phyloP scores from a whole-genome alignment of 164 flowering plant species.

The Vitis amurensis region DNA sequence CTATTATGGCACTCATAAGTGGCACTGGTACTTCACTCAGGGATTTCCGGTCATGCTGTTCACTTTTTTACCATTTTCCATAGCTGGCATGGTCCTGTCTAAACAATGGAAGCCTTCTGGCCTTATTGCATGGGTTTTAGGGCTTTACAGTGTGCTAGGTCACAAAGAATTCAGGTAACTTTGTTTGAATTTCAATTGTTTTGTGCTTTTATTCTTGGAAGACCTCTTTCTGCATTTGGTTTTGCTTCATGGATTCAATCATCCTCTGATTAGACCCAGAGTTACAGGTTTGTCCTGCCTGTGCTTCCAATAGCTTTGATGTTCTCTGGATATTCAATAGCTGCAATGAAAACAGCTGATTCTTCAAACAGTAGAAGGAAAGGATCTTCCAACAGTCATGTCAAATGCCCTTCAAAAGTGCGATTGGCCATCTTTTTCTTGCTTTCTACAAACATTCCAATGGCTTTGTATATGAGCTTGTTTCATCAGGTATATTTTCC shows the following conservation, averaged over 20 bases:
- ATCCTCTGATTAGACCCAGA: slow-evolving; percentile 20
- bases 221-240: neutral
- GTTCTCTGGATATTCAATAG: slow-evolving; percentile 76
- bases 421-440: slow-evolving; percentile 50
- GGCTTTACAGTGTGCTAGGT: slow-evolving; percentile 77
- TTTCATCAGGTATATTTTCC: slow-evolving; percentile 77
- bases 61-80: slow-evolving; percentile 69
- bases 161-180: slow-evolving; percentile 95
- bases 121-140: slow-evolving; percentile 76
- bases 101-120: slow-evolving; percentile 76
- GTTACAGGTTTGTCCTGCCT: slow-evolving; percentile 86
- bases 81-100: slow-evolving; percentile 58
- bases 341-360: slow-evolving; percentile 30
- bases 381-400: slow-evolving; percentile 19
- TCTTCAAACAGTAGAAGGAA: slow-evolving; percentile 24
- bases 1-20: slow-evolving; percentile 89
- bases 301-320: slow-evolving; percentile 89
- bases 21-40: slow-evolving; percentile 96
- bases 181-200: neutral
- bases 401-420: slow-evolving; percentile 33
- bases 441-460: slow-evolving; percentile 80
- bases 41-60: slow-evolving; percentile 84
- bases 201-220: neutral
- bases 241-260: neutral
- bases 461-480: slow-evolving; percentile 91